Evolutionary conservation across 2,329 filamentous ascomycete species (phyloP).

Genomic region (Stagonosporopsis chrysanthemi): DNA sequence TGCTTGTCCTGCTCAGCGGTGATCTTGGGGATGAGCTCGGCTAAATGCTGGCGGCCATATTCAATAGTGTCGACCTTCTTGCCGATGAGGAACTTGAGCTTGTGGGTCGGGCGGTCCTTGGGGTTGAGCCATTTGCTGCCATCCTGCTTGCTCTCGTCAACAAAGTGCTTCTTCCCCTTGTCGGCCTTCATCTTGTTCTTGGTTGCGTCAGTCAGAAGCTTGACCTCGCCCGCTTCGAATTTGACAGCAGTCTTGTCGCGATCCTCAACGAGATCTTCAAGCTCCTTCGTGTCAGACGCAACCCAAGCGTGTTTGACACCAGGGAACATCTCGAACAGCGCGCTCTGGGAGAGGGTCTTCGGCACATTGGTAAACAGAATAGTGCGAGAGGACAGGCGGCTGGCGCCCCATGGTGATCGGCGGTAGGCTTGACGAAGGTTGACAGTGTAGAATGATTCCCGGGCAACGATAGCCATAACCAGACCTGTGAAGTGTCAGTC

Average conservation of each 20-base stretch:
- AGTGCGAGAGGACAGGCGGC: constrained; percentile 56
- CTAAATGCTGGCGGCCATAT: constrained; percentile 78
- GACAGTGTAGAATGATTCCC: constrained; percentile 57
- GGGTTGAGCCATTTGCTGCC: constrained; percentile 53
- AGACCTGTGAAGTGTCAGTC: constrained; percentile 33
- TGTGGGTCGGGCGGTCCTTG: constrained; percentile 52
- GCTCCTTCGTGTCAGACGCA: constrained; percentile 54
- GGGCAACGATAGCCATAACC: constrained; percentile 54
- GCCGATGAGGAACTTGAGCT: constrained; percentile 52
- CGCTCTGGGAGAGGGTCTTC: constrained; percentile 49
- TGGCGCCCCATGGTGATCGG: constrained; percentile 53
- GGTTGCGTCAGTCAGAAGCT: constrained; percentile 63
- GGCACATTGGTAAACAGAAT: constrained; percentile 59
- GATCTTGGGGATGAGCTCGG: constrained; percentile 74
- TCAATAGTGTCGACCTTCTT: constrained; percentile 75
- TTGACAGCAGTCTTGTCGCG: constrained; percentile 53
- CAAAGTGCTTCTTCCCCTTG: constrained; percentile 57
- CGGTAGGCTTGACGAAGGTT: constrained; percentile 59
- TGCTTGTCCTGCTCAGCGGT: constrained; percentile 72
- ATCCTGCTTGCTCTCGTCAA: constrained; percentile 51
- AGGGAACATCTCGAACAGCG: constrained; percentile 50
- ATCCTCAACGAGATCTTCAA: constrained; percentile 54
- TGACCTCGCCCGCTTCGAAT: constrained; percentile 55
- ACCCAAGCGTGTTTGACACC: constrained; percentile 57
- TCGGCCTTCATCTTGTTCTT: constrained; percentile 70